Evolutionary conservation across 768 basidiomycete genomes (phyloP).

Genomic region (Podaxis sp.): DNA sequence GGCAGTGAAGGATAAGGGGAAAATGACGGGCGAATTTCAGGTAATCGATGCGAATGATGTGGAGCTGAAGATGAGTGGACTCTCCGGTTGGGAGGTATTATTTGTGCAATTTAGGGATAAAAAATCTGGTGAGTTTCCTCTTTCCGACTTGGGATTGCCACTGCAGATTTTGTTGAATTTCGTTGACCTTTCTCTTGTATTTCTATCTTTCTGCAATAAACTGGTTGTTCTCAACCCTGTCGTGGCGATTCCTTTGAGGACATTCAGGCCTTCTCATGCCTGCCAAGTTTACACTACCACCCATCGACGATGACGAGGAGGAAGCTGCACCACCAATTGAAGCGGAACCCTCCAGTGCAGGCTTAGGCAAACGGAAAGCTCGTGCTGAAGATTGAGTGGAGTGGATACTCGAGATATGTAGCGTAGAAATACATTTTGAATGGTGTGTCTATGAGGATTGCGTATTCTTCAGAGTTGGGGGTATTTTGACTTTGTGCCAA

Average conservation of each 20-base stretch:
- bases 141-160: constrained; percentile 10
- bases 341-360: constrained; percentile 22
- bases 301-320: constrained; percentile 60
- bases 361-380: constrained; percentile 34
- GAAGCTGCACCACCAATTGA: constrained; percentile 28
- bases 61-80: constrained; percentile 41
- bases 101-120: constrained; percentile 64
- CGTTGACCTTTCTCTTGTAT: constrained; percentile 2
- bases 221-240: constrained; percentile 4
- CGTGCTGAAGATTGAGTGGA: constrained; percentile 3
- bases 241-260: constrained; percentile 14
- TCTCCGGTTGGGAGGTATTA: constrained; percentile 63
- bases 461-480: constrained; percentile 2
- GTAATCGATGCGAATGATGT: constrained; percentile 36
- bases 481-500: constrained; percentile 42
- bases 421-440: constrained; percentile 1
- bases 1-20: constrained; percentile 46
- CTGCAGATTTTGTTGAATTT: background rate
- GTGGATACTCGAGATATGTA: background rate
- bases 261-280: constrained; percentile 53
- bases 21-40: constrained; percentile 48
- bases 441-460: background rate
- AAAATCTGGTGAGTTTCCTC: constrained; percentile 46
- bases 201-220: background rate
- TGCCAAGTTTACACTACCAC: constrained; percentile 53